phyloP scores from a whole-genome alignment of 75 land plant species.

The Sequoiadendron giganteum region DNA sequence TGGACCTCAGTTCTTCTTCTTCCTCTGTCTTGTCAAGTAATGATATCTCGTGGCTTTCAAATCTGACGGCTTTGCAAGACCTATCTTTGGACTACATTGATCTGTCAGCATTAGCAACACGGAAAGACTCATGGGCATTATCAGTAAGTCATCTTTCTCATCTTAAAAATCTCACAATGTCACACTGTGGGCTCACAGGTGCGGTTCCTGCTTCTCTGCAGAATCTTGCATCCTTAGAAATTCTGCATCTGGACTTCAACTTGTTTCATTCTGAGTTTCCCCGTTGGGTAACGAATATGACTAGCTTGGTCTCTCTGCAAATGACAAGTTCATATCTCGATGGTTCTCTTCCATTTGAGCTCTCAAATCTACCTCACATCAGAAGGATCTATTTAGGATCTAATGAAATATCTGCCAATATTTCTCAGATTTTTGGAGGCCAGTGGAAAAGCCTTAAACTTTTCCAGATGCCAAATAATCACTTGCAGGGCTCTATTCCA shows the following conservation, averaged over 20 bases:
- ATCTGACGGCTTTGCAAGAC: background rate
- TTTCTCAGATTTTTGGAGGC: background rate
- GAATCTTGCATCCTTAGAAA: background rate
- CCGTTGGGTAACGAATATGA: too few species aligned
- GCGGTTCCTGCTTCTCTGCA: background rate
- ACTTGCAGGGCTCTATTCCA: constrained; percentile 26
- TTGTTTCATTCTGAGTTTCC: too few species aligned
- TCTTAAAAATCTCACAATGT: background rate
- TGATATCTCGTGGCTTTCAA: background rate
- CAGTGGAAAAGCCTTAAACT: background rate
- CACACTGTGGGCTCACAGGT: background rate
- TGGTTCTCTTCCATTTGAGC: background rate
- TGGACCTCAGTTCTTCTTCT: constrained; percentile 14
- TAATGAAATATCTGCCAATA: background rate
- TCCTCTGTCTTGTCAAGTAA: background rate
- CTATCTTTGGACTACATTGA: background rate
- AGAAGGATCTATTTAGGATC: background rate
- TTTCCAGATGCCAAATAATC: background rate
- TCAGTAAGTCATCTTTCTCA: background rate
- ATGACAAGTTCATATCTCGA: background rate
- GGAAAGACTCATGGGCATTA: background rate
- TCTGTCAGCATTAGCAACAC: background rate
- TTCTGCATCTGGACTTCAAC: background rate
- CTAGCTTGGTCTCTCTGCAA: background rate
- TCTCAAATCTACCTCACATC: background rate